Evolutionary conservation across 345 rosid genomes (phyloP).

Genomic region (Gossypium herbaceum): DNA sequence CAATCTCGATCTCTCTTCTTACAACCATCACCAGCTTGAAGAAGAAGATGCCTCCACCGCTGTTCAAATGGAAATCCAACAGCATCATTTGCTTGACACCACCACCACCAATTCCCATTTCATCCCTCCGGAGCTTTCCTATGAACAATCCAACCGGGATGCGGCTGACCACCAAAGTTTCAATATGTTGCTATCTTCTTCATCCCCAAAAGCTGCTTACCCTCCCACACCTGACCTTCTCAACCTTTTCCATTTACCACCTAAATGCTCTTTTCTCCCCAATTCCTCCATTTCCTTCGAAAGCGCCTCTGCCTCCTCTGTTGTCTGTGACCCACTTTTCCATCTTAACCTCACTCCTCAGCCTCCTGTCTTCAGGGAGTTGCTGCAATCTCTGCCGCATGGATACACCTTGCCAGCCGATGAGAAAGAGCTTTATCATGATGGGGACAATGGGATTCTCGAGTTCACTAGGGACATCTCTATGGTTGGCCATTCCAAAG

Average conservation of each 20-base stretch:
- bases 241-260: conserved; percentile 47
- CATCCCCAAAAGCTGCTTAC: conserved; percentile 16
- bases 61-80: conserved; percentile 36
- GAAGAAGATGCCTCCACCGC: conserved; percentile 19
- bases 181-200: conserved; percentile 25
- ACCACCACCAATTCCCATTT: conserved; percentile 18
- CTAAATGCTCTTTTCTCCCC: conserved; percentile 37
- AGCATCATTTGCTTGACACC: conserved; percentile 25
- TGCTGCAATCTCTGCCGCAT: conserved; percentile 38
- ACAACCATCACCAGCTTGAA: conserved; percentile 24
- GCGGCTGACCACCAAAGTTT: conserved; percentile 18
- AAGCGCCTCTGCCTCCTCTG: conserved; percentile 34
- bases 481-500: conserved; percentile 38
- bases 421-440: conserved; percentile 32
- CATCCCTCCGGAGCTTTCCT: conserved; percentile 28
- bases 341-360: conserved; percentile 61
- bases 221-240: conserved; percentile 56
- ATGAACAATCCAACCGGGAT: conserved; percentile 37
- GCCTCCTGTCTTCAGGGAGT: conserved; percentile 47
- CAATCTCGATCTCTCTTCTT: conserved; percentile 37
- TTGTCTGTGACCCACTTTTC: conserved; percentile 51
- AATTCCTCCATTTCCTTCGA: conserved; percentile 42
- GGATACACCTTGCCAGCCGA: conserved; percentile 37
- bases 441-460: conserved; percentile 39
- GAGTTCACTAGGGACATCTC: conserved; percentile 43